Percentiles rank a stretch among this genome's conserved stretches.
Evolutionary conservation across 1,139 yeast genomes (phyloP).

Genomic region (Blastobotrys apis): DNA sequence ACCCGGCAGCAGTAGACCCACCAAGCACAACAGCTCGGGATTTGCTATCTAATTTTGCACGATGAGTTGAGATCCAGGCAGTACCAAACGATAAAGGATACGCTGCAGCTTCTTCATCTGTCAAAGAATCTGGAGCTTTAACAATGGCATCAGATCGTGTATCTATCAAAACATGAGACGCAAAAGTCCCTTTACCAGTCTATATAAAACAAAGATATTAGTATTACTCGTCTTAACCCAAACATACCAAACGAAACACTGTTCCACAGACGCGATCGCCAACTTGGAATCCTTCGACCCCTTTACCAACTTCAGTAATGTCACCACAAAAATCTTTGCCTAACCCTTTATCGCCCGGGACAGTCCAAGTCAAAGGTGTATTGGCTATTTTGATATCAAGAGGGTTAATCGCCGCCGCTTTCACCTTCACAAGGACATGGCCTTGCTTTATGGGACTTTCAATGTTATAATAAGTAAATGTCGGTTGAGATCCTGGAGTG

Average conservation of each 20-base stretch:
- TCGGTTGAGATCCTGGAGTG: conserved; percentile 24
- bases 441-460: conserved; percentile 42
- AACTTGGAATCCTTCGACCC: conserved; percentile 35
- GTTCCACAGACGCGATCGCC: conserved; percentile 70
- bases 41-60: conserved; percentile 29
- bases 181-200: conserved; percentile 49
- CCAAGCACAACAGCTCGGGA: conserved; percentile 58
- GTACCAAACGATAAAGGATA: conserved; percentile 57
- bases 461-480: conserved; percentile 39
- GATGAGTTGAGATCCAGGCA: conserved; percentile 46
- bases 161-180: conserved; percentile 47
- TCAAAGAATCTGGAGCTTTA: conserved; percentile 46
- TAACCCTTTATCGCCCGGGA: conserved; percentile 47
- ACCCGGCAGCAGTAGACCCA: conserved; percentile 71
- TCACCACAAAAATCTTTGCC: conserved; percentile 71
- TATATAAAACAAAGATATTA: no score
- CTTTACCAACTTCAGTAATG: conserved; percentile 52
- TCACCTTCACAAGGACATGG: conserved; percentile 55
- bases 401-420: conserved; percentile 62
- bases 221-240: background rate
- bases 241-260: conserved; percentile 32
- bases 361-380: conserved; percentile 36
- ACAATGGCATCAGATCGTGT: conserved; percentile 41
- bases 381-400: conserved; percentile 54
- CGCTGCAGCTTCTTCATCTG: conserved; percentile 54